phyloP scores from a whole-genome alignment of 1,284 basidiomycete species.

The Mrakiaceae sp. region DNA sequence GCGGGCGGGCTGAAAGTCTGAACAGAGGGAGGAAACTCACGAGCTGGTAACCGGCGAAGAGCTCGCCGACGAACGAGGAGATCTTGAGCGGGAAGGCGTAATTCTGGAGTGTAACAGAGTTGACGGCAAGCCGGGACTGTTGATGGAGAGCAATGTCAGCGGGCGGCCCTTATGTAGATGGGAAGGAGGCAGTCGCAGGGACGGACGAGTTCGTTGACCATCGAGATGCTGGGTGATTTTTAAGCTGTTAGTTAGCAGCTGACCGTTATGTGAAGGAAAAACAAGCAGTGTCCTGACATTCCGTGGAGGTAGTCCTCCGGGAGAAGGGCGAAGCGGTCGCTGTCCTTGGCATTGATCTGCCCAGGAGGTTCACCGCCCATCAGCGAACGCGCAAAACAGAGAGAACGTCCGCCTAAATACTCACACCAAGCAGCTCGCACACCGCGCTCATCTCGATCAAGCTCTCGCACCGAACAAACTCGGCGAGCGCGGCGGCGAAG shows the following conservation, averaged over 20 bases:
- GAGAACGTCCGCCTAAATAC: constrained; percentile 14
- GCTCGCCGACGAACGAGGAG: constrained; percentile 34
- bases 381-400: no score
- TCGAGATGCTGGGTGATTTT: constrained; percentile 23
- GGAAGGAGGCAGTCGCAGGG: no score
- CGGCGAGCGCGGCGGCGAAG: constrained; percentile 28
- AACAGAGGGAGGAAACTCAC: constrained; percentile 17
- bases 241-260: no score
- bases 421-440: constrained; percentile 31
- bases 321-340: constrained; percentile 28
- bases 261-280: no score
- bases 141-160: neutral
- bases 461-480: constrained; percentile 33
- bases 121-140: constrained; percentile 35
- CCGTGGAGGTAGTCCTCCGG: constrained; percentile 37
- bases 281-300: constrained; percentile 17
- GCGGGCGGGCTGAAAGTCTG: neutral
- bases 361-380: no score
- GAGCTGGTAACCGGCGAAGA: constrained; percentile 35
- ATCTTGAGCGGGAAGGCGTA: constrained; percentile 32
- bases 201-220: constrained; percentile 36
- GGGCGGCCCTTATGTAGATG: neutral
- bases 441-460: constrained; percentile 29
- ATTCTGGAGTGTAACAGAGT: constrained; percentile 35
- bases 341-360: constrained; percentile 23